Base-by-base conservation (phyloP, 148 eudicot species). In the Selenicereus undatus region DNA sequence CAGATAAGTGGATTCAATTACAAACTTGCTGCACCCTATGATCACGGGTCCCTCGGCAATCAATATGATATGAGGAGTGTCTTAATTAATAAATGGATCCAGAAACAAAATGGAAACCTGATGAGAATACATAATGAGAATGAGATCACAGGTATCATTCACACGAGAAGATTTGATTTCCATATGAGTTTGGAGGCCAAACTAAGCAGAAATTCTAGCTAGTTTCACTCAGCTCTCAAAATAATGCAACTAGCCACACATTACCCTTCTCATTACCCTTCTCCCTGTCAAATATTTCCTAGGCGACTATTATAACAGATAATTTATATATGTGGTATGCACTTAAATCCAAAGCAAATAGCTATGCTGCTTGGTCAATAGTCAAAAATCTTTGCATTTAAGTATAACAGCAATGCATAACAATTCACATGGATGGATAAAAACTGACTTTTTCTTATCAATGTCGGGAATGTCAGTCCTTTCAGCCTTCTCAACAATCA, bases 401-500 rank as follows among this genome's bases (percentile, higher is more conserved):
- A 24, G 21, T 13, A 43, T 18, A 1, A 48, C 52, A 58, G 12
- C 45, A 76, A 50, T 39, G 26, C 30, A 56, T 82, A 64, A 39
- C 43, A 39, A 39, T 39, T 39, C 43, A 45, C 60, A 56, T 18
- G 73, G 11, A 54, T 2, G 26, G 30, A 27, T n/a, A 27, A 74
- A 66, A 35, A 85, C 86, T 74, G 29, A 89, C 90, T 88, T 88
- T 76, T 88, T 86, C 89, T 86, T 88, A 54, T 84, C 87, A 20
- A 88, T 88, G 80, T 88, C 87, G 1, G 91, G 88, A 54, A 89
- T 79, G 52, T 89, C 89, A 64, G 73, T 81, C 75, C 77, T 85
- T 75, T 88, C 90, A 73, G 90, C 87, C 81, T 82, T 86, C 79
- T 88, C 90, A 24, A 89, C 88, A 82, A 87, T 87, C 76, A 85